Base-by-base conservation (phyloP, 768 basidiomycete genomes). In the Xerocomus spinulosus region DNA sequence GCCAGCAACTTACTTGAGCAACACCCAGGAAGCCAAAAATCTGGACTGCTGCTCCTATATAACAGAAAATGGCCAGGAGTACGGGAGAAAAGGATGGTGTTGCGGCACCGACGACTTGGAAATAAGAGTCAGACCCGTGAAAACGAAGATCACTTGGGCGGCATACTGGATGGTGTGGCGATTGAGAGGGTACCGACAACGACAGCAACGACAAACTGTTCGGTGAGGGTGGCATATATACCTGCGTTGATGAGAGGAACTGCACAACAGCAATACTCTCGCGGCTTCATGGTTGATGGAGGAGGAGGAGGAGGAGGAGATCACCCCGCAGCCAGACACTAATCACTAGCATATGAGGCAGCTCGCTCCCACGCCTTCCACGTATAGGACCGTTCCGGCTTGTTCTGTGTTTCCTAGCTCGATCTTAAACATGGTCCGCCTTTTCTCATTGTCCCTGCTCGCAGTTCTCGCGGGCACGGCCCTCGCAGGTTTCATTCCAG, bases 211-310 rank as follows among this genome's bases (percentile, higher is more conserved):
- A 79, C 70, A 35, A 89, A 74, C 68, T 96, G 93, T 64, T 95
- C 89, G 0, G 72, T 64, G 41, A 98, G 67, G 24, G 86, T 79
- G 17, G 80, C 67, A 58, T 96, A 97, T 44, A 97, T 88, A 26
- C 96, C 96, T 51, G 82, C 77, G 71, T 99, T 95, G 53, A 92
- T 74, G 41, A 92, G 70, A 9, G 94, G 94, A 50, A 97, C 85
- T 36, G 93, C 93, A 59, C 88, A 91, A 67, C 92, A 96, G 61
- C 92, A 96, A 62, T 92, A 94, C 41, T 91, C 84, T 71, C 89
- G 80, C 42, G 83, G 69, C 65, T 83, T 87, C 85, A 87, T 85
- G 61, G 42, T 23, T 24, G 23, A 25, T 32, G 37, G 42, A 17
- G 13, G 33, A 38, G 23, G 36, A 41, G 12, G 33, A 40, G 7